Evolutionary conservation across 1,139 yeast genomes (phyloP).

Genomic region (Nematodospora anomalae): DNA sequence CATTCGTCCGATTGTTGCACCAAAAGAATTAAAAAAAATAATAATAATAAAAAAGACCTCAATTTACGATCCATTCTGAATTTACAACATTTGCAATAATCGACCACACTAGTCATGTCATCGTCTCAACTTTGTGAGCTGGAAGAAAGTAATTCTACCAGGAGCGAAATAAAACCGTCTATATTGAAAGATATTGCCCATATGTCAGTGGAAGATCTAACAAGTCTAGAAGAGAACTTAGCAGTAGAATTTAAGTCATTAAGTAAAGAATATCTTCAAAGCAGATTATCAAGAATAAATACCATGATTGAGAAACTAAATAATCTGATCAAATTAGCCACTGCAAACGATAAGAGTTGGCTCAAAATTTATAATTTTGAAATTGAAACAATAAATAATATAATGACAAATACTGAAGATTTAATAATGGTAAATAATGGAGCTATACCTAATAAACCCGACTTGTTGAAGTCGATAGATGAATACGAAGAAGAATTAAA

Average conservation of each 20-base stretch:
- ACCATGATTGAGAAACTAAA: constrained; percentile 28
- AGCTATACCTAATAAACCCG: constrained; percentile 17
- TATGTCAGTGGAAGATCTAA: constrained; percentile 31
- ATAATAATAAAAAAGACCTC: not conserved
- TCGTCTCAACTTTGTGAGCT: no score
- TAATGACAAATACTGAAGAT: constrained; percentile 37
- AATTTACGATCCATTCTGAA: not conserved
- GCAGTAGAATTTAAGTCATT: constrained; percentile 32
- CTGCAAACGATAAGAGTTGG: constrained; percentile 39
- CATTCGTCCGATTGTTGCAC: not conserved
- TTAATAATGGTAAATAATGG: constrained; percentile 22
- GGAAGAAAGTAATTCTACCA: not conserved
- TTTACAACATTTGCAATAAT: not conserved
- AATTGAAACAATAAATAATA: constrained; percentile 33
- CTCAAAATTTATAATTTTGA: constrained; percentile 32
- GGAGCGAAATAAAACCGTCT: constrained; percentile 1
- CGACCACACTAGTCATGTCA: no score
- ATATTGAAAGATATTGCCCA: constrained; percentile 15
- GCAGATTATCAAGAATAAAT: constrained; percentile 35
- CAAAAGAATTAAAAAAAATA: no score
- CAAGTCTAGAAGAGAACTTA: constrained; percentile 28
- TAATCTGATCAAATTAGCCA: constrained; percentile 27
- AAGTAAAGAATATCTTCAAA: constrained; percentile 29
- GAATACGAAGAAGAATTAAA: constrained; percentile 33
- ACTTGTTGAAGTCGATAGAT: constrained; percentile 22